Conservation (phyloP, 371 early-diverging fungal genomes). For the Cokeromyces recurvatus region DNA sequence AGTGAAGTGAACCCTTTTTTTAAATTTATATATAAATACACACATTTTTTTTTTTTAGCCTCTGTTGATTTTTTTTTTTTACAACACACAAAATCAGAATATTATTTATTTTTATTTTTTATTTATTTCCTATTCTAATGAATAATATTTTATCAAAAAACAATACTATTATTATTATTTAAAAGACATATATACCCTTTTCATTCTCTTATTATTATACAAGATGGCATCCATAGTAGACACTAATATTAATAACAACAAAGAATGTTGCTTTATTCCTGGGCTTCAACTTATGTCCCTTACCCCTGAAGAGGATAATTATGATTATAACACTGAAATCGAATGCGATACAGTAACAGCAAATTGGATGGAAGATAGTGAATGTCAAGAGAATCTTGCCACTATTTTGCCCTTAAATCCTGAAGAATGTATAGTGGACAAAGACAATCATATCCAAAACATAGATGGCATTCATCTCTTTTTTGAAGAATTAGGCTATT, state of each 20-base stretch:
- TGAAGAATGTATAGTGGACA: conserved; percentile 21
- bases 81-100: too few relatives aligned
- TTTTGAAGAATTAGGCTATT: conserved; percentile 30
- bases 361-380: conserved; percentile 25
- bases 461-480: conserved; percentile 18
- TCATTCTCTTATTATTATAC: too few relatives aligned
- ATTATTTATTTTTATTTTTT: too few relatives aligned
- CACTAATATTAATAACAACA: neutral
- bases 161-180: too few relatives aligned
- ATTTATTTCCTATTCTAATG: too few relatives aligned
- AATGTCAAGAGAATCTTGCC: conserved; percentile 31
- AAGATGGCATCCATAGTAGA: too few relatives aligned
- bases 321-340: neutral
- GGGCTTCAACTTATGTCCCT: conserved; percentile 13
- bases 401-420: conserved; percentile 22
- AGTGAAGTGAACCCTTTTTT: too few relatives aligned
- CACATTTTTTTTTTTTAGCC: too few relatives aligned
- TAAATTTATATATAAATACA: too few relatives aligned
- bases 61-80: too few relatives aligned
- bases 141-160: too few relatives aligned
- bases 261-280: neutral
- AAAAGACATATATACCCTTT: too few relatives aligned
- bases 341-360: neutral
- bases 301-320: conserved; percentile 18
- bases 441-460: conserved; percentile 20